Evolutionary conservation across 192 early-diverging fungal genomes (phyloP).

Genomic region (Podila minutissima): DNA sequence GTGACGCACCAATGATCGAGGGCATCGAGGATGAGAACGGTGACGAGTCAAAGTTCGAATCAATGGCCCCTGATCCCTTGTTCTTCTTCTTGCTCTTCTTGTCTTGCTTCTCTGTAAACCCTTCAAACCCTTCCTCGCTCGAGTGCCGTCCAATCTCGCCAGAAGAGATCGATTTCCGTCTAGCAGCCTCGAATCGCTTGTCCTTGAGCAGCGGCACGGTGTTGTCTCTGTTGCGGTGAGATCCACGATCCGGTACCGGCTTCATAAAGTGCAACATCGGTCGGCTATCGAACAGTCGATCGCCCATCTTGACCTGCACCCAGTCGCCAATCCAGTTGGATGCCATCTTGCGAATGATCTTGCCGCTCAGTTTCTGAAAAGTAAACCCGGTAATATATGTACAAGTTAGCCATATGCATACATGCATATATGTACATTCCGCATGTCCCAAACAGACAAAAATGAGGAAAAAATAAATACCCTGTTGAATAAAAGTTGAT

Average conservation of each 20-base stretch:
- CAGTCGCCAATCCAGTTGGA: constrained; percentile 20
- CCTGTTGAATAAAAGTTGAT: constrained; percentile 31
- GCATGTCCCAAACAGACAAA: neutral
- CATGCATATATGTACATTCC: too few relatives aligned
- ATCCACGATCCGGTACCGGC: constrained; percentile 20
- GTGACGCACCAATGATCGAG: constrained; percentile 9
- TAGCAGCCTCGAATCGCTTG: constrained; percentile 25
- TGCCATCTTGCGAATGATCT: constrained; percentile 34
- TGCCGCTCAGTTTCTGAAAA: constrained; percentile 25
- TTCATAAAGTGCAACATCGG: constrained; percentile 29
- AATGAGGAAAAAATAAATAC: constrained; percentile 8
- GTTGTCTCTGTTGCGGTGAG: constrained; percentile 16
- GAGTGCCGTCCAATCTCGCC: constrained; percentile 6
- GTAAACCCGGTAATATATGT: neutral
- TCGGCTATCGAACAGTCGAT: constrained; percentile 25
- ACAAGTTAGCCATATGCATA: neutral
- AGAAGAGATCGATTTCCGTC: constrained; percentile 38
- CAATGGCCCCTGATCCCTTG: neutral
- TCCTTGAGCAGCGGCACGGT: constrained; percentile 17
- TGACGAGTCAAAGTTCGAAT: constrained; percentile 13
- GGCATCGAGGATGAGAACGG: constrained; percentile 20
- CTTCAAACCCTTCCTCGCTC: neutral
- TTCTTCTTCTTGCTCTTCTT: neutral
- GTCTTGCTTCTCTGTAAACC: neutral
- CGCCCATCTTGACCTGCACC: constrained; percentile 12